Evolutionary conservation across 768 basidiomycete genomes (phyloP).

Genomic region (Sistotremastrum niveocremeum): DNA sequence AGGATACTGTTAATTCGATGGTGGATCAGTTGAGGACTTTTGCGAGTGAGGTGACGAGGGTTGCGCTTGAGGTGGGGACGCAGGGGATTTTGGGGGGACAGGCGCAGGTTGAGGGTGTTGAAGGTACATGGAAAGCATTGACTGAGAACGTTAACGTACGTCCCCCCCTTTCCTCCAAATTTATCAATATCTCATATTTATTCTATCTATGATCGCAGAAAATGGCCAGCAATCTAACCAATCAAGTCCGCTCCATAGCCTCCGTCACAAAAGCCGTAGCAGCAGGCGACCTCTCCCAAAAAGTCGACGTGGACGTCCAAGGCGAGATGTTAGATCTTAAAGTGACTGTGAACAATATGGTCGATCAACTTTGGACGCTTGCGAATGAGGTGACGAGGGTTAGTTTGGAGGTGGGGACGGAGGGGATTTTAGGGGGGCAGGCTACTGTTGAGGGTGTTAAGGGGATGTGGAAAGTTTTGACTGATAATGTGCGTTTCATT

Average conservation of each 20-base stretch:
- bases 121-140: constrained; percentile 87
- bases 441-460: constrained; percentile 85
- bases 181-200: neutral
- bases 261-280: constrained; percentile 60
- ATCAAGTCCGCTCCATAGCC: constrained; percentile 72
- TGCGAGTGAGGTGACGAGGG: constrained; percentile 68
- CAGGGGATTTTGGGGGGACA: constrained; percentile 86
- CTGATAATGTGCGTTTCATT: constrained; percentile 77
- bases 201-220: constrained; percentile 30
- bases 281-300: constrained; percentile 67
- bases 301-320: constrained; percentile 84
- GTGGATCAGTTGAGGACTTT: constrained; percentile 82
- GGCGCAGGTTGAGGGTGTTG: constrained; percentile 79
- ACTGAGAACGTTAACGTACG: constrained; percentile 81
- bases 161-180: constrained; percentile 8
- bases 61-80: constrained; percentile 83
- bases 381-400: constrained; percentile 85
- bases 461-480: constrained; percentile 83
- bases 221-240: constrained; percentile 78
- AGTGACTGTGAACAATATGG: constrained; percentile 71
- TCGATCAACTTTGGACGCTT: constrained; percentile 53
- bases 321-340: constrained; percentile 88
- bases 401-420: constrained; percentile 81
- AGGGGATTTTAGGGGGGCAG: constrained; percentile 89
- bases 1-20: constrained; percentile 86